Conservation (phyloP, 768 basidiomycete species). For the Lentinula lateritia region DNA sequence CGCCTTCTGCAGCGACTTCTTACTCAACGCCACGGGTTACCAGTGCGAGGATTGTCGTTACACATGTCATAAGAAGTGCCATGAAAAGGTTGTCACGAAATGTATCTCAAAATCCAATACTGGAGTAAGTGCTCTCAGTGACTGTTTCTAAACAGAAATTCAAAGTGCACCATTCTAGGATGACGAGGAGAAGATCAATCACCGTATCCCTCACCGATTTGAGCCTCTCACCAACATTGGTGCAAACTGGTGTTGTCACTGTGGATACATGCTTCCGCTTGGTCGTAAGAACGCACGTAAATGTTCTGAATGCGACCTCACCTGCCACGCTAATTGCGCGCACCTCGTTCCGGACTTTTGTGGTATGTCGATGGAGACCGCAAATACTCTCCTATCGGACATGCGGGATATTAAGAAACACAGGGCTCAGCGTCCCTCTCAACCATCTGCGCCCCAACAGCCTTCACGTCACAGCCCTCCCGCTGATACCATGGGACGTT, state of each 20-base stretch:
- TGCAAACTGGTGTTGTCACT: constrained; percentile 99
- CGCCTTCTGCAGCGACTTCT: constrained; percentile 95
- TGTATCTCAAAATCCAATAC: constrained; percentile 97
- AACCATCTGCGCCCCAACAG: constrained; percentile 27
- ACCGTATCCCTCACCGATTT: constrained; percentile 98
- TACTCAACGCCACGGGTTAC: constrained; percentile 95
- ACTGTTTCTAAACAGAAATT: neutral
- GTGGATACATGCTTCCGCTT: constrained; percentile 95
- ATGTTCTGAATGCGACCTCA: constrained; percentile 94
- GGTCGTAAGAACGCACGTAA: constrained; percentile 95
- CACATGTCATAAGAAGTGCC: constrained; percentile 98
- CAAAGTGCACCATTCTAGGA: constrained; percentile 45
- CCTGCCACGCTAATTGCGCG: constrained; percentile 95
- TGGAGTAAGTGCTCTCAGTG: constrained; percentile 54
- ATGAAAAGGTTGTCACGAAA: constrained; percentile 98
- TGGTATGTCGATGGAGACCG: constrained; percentile 99
- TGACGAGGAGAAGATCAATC: constrained; percentile 98
- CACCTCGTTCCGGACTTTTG: constrained; percentile 99
- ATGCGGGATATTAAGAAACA: constrained; percentile 86
- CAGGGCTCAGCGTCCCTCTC: constrained; percentile 36
- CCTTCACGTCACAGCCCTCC: constrained; percentile 25
- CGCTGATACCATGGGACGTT: constrained; percentile 34
- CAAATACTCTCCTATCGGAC: constrained; percentile 86
- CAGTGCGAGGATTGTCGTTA: constrained; percentile 99
- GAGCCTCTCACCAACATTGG: constrained; percentile 95